Base-by-base conservation (phyloP, 1,284 basidiomycete species). In the Phaffia rhodozyma region DNA sequence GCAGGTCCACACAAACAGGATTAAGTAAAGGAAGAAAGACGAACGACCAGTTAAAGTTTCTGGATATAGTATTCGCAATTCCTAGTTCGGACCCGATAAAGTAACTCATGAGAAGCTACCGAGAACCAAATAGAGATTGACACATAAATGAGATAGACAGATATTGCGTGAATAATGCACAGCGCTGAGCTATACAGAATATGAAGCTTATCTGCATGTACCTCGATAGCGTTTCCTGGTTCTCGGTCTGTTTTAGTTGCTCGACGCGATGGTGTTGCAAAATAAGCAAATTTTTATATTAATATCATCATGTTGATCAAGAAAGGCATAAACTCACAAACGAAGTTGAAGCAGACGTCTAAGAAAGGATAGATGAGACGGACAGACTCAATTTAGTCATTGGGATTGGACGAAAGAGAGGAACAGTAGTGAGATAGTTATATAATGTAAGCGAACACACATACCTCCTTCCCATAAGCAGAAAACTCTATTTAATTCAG, bases 281-380 rank as follows among this genome's bases (percentile, higher is more conserved):
- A 63, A n/a, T 62, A 51, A 54, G 66, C 63, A 52, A 59, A 55
- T 62, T 55, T 43, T 53, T 34, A 21, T 25, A 9, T 34, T 27
- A 48, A 56, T 32, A 29, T 21, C 49, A 34, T 27, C 32, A 32
- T 43, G 48, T 54, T 67, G 49, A 56, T 63, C 29, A 55, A 67
- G 48, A 66, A 58, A 65, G 43, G 60, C 23, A 50, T 60, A 32
- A 73, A 84, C 86, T 67, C 59, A 75, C 76, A 78, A 85, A 71
- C 71, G 73, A 92, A 93, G 71, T 89, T 90, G 76, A 86, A 87
- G 74, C 89, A 91, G 21, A 92, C 83, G 73, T 91, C 89, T 85
- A 70, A 7, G 21, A 50, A 49, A 67, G 29, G 62, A 34, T 50
- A 38, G 43, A 29, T 23, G 11, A 16, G 55, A 21, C 30, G 11